These are phyloP conservation scores for Rhizophagus sp. DNA, from an alignment of 192 early-diverging fungal species.

Conservation along the genomic window DNA sequence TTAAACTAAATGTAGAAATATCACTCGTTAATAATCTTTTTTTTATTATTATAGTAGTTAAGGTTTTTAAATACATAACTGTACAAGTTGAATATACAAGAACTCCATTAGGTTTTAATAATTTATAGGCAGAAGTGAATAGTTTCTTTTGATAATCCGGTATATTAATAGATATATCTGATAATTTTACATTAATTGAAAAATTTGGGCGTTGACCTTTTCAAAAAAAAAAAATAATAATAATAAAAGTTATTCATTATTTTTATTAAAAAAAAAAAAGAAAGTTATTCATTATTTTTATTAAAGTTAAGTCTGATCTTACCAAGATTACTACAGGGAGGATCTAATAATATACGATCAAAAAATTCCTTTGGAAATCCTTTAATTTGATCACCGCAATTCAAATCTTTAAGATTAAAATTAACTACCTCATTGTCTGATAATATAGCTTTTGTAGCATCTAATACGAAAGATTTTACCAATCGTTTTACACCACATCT, in stretches of 20 bases:
- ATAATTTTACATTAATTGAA: neutral
- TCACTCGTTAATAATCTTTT: too few relatives aligned
- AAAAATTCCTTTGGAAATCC: conserved; percentile 24
- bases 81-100: conserved; percentile 31
- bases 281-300: too few relatives aligned
- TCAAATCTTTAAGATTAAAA: conserved; percentile 3
- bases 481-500: conserved; percentile 4
- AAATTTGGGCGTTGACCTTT: too few relatives aligned
- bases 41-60: too few relatives aligned
- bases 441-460: neutral
- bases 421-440: neutral
- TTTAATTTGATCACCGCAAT: neutral
- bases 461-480: neutral
- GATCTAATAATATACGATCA: conserved; percentile 29
- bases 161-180: neutral
- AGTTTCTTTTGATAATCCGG: conserved; percentile 26
- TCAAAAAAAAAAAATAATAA: too few relatives aligned
- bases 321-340: conserved; percentile 26
- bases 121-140: conserved; percentile 8
- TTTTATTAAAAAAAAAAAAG: too few relatives aligned
- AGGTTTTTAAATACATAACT: neutral
- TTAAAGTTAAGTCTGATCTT: neutral
- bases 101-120: conserved; percentile 14
- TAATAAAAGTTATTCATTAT: too few relatives aligned
- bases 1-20: neutral